Evolutionary conservation across 2,329 filamentous ascomycete species (phyloP).

Genomic region (Hirsutella minnesotensis): DNA sequence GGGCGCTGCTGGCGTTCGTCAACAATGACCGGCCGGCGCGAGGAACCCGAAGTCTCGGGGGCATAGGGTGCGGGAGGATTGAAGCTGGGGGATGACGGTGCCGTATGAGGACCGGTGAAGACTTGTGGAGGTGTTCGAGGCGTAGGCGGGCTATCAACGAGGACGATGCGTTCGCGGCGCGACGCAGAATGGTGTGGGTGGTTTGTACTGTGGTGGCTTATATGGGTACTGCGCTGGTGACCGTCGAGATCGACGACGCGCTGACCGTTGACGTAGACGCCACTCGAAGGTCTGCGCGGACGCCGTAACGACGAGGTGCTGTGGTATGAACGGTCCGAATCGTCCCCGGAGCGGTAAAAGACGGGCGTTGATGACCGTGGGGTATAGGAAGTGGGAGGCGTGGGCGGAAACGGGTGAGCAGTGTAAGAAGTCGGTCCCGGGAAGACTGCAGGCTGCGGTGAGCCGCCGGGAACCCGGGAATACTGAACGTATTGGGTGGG

Average conservation of each 20-base stretch:
- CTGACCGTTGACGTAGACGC: not conserved
- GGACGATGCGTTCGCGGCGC: conserved; percentile 29
- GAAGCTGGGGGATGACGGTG: conserved; percentile 24
- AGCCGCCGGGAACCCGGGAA: not conserved
- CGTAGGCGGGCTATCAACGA: conserved; percentile 32
- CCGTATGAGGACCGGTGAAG: conserved; percentile 26
- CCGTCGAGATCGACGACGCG: conserved; percentile 23
- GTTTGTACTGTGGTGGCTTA: conserved; percentile 17
- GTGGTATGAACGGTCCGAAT: conserved; percentile 22
- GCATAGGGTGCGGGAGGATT: conserved; percentile 12
- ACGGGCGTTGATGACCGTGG: conserved; percentile 20
- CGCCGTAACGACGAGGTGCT: conserved; percentile 9
- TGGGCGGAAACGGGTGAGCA: conserved; percentile 23
- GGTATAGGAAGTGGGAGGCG: conserved; percentile 19
- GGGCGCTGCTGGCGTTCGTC: conserved; percentile 19
- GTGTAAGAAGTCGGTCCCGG: conserved; percentile 8
- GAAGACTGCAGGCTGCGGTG: conserved; percentile 11
- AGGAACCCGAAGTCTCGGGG: conserved; percentile 7
- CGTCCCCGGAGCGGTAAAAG: conserved; percentile 23
- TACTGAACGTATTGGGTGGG: conserved; percentile 20
- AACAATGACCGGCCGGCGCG: conserved; percentile 23
- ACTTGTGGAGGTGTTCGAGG: conserved; percentile 34
- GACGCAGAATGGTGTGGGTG: conserved; percentile 5
- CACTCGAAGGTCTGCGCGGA: not conserved
- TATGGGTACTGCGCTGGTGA: conserved; percentile 19